These are phyloP conservation scores for Calonectria pauciramosa DNA, from an alignment of 2,329 filamentous ascomycete species.

Conservation along the genomic window DNA sequence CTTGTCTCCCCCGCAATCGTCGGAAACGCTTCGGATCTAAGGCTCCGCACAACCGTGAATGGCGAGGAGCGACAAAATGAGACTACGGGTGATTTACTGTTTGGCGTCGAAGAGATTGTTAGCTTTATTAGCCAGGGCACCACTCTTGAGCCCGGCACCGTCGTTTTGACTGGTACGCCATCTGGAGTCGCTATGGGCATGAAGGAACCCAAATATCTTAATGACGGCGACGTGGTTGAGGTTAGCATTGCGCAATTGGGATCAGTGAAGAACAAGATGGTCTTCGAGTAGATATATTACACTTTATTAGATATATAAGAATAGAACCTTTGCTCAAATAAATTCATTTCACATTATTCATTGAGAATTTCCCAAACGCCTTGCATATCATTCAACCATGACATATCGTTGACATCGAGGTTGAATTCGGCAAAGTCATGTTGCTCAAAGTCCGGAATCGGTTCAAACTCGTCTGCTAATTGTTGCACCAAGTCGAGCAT, in stretches of 20 bases:
- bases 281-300: slow-evolving; percentile 43
- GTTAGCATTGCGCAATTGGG: slow-evolving; percentile 55
- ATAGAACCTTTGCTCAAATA: neutral
- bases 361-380: slow-evolving; percentile 48
- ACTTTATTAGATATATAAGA: neutral
- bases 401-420: slow-evolving; percentile 50
- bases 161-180: slow-evolving; percentile 64
- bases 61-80: slow-evolving; percentile 64
- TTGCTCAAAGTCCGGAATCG: slow-evolving; percentile 37
- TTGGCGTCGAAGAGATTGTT: slow-evolving; percentile 61
- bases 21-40: slow-evolving; percentile 46
- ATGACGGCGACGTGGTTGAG: slow-evolving; percentile 59
- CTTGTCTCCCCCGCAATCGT: slow-evolving; percentile 50
- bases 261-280: slow-evolving; percentile 55
- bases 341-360: slow-evolving; percentile 19
- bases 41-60: slow-evolving; percentile 60
- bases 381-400: slow-evolving; percentile 52
- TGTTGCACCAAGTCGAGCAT: slow-evolving; percentile 28
- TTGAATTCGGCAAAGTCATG: slow-evolving; percentile 46
- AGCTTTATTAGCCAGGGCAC: slow-evolving; percentile 61
- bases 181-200: slow-evolving; percentile 63
- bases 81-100: slow-evolving; percentile 64
- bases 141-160: slow-evolving; percentile 65
- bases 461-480: slow-evolving; percentile 39
- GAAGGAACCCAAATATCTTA: slow-evolving; percentile 57